Conservation (phyloP, 1,284 basidiomycete species). For the Cryptococcus depauperatus region DNA sequence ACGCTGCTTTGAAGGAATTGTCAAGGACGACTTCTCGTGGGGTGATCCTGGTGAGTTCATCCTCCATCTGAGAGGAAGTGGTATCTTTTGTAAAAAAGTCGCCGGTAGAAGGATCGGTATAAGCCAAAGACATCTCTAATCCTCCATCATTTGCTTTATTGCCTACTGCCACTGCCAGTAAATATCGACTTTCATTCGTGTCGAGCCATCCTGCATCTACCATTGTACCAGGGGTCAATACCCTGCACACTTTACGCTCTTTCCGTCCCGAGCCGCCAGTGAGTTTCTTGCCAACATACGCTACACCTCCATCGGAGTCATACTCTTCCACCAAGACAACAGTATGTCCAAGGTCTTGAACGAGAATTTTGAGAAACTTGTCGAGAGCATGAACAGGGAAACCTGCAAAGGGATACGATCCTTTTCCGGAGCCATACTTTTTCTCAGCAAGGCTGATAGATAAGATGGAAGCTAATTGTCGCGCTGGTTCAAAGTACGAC, state of each 20-base stretch:
- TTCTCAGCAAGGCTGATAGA: conserved; percentile 42
- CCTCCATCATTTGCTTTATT: not conserved
- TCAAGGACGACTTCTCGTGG: conserved; percentile 76
- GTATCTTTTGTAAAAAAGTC: conserved; percentile 74
- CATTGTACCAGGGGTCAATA: conserved; percentile 85
- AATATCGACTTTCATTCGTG: conserved; percentile 76
- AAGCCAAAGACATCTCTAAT: conserved; percentile 58
- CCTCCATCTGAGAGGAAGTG: conserved; percentile 55
- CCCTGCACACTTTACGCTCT: conserved; percentile 62
- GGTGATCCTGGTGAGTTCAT: conserved; percentile 72
- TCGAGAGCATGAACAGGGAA: conserved; percentile 80
- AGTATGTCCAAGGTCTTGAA: conserved; percentile 69
- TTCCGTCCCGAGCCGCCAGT: conserved; percentile 43
- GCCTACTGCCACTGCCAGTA: conserved; percentile 58
- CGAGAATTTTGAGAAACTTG: conserved; percentile 74
- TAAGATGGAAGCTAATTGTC: conserved; percentile 64
- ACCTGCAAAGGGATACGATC: conserved; percentile 65
- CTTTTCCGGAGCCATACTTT: conserved; percentile 29
- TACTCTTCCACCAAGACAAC: conserved; percentile 92
- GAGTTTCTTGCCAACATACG: conserved; percentile 50
- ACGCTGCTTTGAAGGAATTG: conserved; percentile 42
- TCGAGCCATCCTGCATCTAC: conserved; percentile 82
- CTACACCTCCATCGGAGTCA: conserved; percentile 36
- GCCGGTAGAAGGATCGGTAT: conserved; percentile 92
- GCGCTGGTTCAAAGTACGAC: conserved; percentile 90